Evolutionary conservation across 306 rosid genomes (phyloP).

Genomic region (Quillaja saponaria): DNA sequence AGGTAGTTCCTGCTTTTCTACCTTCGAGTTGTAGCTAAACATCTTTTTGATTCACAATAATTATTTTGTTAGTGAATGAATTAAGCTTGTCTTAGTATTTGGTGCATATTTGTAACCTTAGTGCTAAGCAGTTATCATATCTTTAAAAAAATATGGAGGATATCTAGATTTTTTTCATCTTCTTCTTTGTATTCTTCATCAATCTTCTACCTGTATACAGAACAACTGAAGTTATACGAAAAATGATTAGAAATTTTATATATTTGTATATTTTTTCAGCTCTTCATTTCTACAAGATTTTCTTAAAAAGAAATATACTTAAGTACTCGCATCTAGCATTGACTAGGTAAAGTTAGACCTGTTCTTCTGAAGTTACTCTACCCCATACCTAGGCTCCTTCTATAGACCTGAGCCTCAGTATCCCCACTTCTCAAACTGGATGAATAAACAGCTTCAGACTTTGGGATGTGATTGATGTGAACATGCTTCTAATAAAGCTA

Average conservation of each 20-base stretch:
- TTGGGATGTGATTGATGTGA: too few species aligned
- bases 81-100: slow-evolving; percentile 16
- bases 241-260: neutral
- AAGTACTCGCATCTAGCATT: neutral
- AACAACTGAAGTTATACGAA: neutral
- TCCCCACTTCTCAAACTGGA: too few species aligned
- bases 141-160: neutral
- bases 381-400: too few species aligned
- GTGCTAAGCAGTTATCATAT: neutral
- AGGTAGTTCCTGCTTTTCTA: slow-evolving; percentile 21
- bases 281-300: slow-evolving; percentile 1
- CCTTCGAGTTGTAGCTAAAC: slow-evolving; percentile 11
- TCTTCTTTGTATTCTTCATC: slow-evolving; percentile 4
- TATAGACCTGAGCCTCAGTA: too few species aligned
- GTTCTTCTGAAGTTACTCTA: too few species aligned
- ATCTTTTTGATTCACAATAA: slow-evolving; percentile 19
- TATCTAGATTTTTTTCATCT: slow-evolving; percentile 15
- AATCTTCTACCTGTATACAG: neutral
- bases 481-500: too few species aligned
- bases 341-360: too few species aligned
- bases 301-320: too few species aligned
- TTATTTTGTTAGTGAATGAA: slow-evolving; percentile 6
- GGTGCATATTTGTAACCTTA: neutral
- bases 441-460: too few species aligned
- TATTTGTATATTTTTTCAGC: neutral